Base-by-base conservation (phyloP, 1,284 basidiomycete genomes). In the Pseudozyma pruni region DNA sequence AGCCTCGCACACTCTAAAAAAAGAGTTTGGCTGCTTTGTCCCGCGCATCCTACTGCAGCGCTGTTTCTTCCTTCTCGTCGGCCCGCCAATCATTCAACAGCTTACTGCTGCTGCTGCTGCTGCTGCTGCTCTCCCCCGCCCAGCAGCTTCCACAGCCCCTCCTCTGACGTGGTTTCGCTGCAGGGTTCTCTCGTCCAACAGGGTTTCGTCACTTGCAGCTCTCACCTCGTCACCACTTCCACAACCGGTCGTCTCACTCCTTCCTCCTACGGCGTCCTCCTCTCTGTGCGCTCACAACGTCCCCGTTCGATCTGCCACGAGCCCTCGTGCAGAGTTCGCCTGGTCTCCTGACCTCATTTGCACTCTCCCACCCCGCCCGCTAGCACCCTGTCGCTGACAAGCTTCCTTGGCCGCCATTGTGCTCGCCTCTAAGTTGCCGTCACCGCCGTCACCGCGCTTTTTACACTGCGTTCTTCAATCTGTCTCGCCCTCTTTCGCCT, bases 101-200 rank as follows among this genome's bases (percentile, higher is more conserved):
- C 41, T 31, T 17, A 17, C 41, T 42, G 25, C 25, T 16, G 7
- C 37, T 39, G 14, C 22, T 9, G 19, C 43, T 39, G 29, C 42
- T 20, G n/a, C 42, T 27, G 20, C 13, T 27, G 32, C 33, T 42
- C 25, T 16, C 25, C 46, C 50, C 46, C 27, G 17, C 37, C 39
- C 42, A 31, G 7, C 44, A 34, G 17, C 14, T 35, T n/a, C 5
- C 44, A 17, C 52, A 17, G 17, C 23, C 27, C 20, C 22, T 25
- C 25, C 52, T 47, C 55, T 49, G 49, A 57, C 54, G 48, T 66
- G 50, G 48, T 42, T 35, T 33, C 29, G 39, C 55, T 57, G 48
- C 53, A 35, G 50, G 27, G 27, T 29, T 29, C 29, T 33, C 40
- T n/a, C n/a, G n/a, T n/a, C 42, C n/a, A 20, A 22, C 17, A 35